Base-by-base conservation (phyloP, 768 basidiomycete species). In the Pleurotus eryngii region DNA sequence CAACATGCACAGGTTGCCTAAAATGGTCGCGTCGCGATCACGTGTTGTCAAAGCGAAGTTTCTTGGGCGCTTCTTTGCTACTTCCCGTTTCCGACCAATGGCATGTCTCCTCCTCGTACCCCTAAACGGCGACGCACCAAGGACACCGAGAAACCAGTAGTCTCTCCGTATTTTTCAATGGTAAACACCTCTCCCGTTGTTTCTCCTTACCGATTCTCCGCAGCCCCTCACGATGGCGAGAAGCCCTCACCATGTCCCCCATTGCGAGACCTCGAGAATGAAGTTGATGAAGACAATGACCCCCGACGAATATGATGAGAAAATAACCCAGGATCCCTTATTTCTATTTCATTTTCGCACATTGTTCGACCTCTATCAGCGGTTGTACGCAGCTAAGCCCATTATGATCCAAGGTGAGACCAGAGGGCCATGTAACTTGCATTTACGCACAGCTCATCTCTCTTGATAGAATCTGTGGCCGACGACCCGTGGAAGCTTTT, bases 401-500 rank as follows among this genome's bases (percentile, higher is more conserved):
- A 56, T 35, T 4, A 62, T 78, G 9, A 75, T 79, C 22, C 76
- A 78, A 73, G 77, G 77, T 74, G 57, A 11, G 30, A 35, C 30
- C 11, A 11, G 30, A 11, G 11, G 30, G 30, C 30, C 11, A n/a
- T 39, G 14, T 30, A 37, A 11, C 30, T 35, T 35, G 30, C 8
- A 8, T 35, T 9, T 9, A 9, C 30, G 11, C 30, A 11, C 30
- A 35, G 11, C 30, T 35, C 30, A 35, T 35, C 30, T 9, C 11
- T n/a, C 11, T n/a, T 22, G 49, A n/a, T 55, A 87, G 84, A 86
- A 63, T 65, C 63, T 46, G 71, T 88, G 20, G 74, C 78, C 0
- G 67, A 77, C 17, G 76, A 85, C 61, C 84, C 86, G 5, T 90
- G 88, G 86, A 87, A 83, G 66, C 67, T 91, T 37, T 73, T 91